Evolutionary conservation across 768 basidiomycete genomes (phyloP), one percentile per base, ranked within the genome.

Genomic region (Mycena belliarum): DNA sequence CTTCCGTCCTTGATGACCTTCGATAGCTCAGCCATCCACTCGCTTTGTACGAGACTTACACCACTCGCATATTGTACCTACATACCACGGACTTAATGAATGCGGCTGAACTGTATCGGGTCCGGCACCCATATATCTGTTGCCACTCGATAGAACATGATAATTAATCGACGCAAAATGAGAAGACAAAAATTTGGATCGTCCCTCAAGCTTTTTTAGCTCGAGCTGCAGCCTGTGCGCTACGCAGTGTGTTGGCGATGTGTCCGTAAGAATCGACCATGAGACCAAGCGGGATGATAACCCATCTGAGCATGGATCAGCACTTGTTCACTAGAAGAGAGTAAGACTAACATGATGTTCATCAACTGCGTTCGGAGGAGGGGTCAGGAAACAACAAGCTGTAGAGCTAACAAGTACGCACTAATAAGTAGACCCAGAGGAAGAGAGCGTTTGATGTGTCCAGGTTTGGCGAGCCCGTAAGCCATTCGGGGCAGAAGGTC

Each of bases 401-500:
- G 46, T 46, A n/a, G 38, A n/a, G n/a, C n/a, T n/a, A n/a, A n/a
- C n/a, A 15, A 33, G 44, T 1, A 79, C 88, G 64, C 67, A 93
- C 90, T 57, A 86, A 67, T 40, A 93, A 85, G 72, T 93, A 91
- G 11, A 92, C 85, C 89, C 89, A 93, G 50, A 91, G 77, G 66
- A 85, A 81, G 35, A 92, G 72, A 25, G 76, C 73, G 64, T 91
- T 89, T 9, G 86, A 87, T 0, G 83, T 89, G 65, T 88, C 79
- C 51, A 93, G 72, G 68, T 80, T 89, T 0, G 85, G 83, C 65
- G 83, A 88, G 20, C 88, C 89, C 1, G 81, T 85, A 46, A 93
- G 73, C 90, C 90, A 93, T 72, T 93, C 91, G 1, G 91, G 91
- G 66, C 85, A 87, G 73, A 93, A 93, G 3, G 91, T 93, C 91